Evolutionary conservation across 2,329 filamentous ascomycete genomes (phyloP), one percentile per base, ranked within the genome.

Genomic region (Sarocladium kiliense): DNA sequence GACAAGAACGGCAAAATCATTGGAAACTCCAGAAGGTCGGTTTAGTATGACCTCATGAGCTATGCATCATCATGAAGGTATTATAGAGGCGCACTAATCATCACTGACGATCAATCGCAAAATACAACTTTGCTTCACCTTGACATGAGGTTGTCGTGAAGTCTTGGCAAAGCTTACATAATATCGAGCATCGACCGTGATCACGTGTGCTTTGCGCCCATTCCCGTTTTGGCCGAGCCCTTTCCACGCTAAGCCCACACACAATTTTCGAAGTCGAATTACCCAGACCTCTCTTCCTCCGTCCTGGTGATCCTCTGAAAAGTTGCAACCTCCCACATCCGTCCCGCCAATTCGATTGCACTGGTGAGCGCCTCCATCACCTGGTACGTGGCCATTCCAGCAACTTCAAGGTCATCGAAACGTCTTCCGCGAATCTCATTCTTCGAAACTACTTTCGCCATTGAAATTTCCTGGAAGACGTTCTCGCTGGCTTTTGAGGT

Each of bases 361-460:
- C 73, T 75, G 74, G 73, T 77, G 74, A 76, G 63, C 71, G 66
- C 65, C 65, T 68, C 72, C 74, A 77, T 74, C 75, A 77, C 50
- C 50, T 53, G 21, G 50, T 53, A 53, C 32, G 50, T 53, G 32
- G 50, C 50, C 50, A 47, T 51, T 36, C 27, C 26, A 32, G 27
- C 41, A 36, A 12, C n/a, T 9, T 37, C 27, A 26, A 51, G 6
- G 26, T 26, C 21, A 18, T 21, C 5, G 19, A 16, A 34, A 51
- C 47, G 26, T 51, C 18, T 36, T 51, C 47, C 16, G 6, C 5
- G 23, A n/a, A 51, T 27, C 44, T 5, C 10, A 14, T 9, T 47
- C 21, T 19, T 23, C 41, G 41, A 44, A 25, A 21, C 42, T 42
- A 25, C 27, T 41, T 25, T 26, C 5, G 9, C n/a, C 18, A 30